Base-by-base conservation (phyloP, 371 early-diverging fungal species). In the Apophysomyces variabilis region DNA sequence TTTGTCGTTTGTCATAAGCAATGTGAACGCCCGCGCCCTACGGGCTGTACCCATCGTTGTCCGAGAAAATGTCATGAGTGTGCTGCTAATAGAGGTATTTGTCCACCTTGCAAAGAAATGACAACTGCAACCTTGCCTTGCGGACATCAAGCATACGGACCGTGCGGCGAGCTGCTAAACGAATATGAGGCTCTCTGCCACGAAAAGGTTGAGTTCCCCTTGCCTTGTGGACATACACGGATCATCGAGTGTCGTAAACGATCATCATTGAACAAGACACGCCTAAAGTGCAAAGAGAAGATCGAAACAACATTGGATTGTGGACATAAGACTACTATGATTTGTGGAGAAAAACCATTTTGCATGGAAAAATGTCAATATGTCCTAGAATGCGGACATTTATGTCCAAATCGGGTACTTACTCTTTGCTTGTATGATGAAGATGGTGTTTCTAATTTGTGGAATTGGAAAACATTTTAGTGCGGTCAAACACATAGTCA, bases 401-500 rank as follows among this genome's bases (percentile, higher is more conserved):
- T 32, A 4, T 76, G 77, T 41, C 21, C 50, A 18, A 35, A 69
- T 38, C 26, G 32, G 41, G 73, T 73, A 26, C 32, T 26, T 26
- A 26, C 32, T 26, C 32, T 26, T 26, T 26, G 32, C 32, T 26
- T 26, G 32, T 26, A 26, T 26, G 32, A 26, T 26, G 32, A 26
- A 26, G 3, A 26, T 26, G 32, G 32, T 26, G 32, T 0, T 26
- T 3, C 32, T 26, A 26, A 26, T 26, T 26, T 26, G 0, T 26
- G 1, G 32, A 26, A 26, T 26, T 3, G 32, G 32, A 26, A 26
- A 26, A 26, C 3, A 9, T 16, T 12, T 54, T 12, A 76, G 80
- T 84, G 84, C 63, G 76, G 77, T 21, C 57, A 35, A 0, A 26
- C 62, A 5, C 81, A 82, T 57, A 56, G 61, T 1, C 83, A 84